Conservation (phyloP, 1,284 basidiomycete species). For the Microbotryum violaceum region DNA sequence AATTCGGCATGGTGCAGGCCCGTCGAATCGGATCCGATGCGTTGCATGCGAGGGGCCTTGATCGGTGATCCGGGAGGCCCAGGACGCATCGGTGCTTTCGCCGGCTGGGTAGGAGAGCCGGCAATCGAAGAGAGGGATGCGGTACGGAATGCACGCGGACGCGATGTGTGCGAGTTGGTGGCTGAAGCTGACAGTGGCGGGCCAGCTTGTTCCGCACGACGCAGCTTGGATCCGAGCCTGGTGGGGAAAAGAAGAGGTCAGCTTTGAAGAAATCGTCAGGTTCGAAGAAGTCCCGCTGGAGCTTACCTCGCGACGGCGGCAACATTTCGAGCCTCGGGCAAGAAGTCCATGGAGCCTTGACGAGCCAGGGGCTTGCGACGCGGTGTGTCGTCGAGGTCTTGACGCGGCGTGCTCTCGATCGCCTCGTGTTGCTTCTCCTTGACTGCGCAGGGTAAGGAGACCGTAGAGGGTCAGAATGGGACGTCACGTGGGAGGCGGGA, state of each 20-base stretch:
- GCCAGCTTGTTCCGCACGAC: slow-evolving; percentile 9
- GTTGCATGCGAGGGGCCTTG: slow-evolving; percentile 11
- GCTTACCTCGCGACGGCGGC: slow-evolving; percentile 21
- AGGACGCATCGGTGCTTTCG: not conserved
- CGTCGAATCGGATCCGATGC: slow-evolving; percentile 20
- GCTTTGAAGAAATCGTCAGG: not conserved
- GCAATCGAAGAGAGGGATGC: slow-evolving; percentile 27
- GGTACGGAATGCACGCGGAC: slow-evolving; percentile 16
- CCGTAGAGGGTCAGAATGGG: not conserved
- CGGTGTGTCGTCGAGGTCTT: slow-evolving; percentile 26
- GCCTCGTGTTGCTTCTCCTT: slow-evolving; percentile 10
- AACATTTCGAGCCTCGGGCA: slow-evolving; percentile 14
- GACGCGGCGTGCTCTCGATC: slow-evolving; percentile 20
- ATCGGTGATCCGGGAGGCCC: not conserved
- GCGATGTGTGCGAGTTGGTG: slow-evolving; percentile 2
- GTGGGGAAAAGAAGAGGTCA: not conserved
- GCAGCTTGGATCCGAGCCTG: slow-evolving; percentile 27
- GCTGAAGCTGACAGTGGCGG: not conserved
- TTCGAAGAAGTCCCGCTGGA: not conserved
- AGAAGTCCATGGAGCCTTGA: slow-evolving; percentile 28
- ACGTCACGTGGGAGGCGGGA: not conserved
- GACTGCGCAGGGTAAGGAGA: not conserved
- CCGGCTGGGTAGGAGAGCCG: slow-evolving; percentile 27
- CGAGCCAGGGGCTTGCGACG: slow-evolving; percentile 13
- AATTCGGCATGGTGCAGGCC: slow-evolving; percentile 3